Evolutionary conservation across 352 stramenopile genomes (phyloP).

Genomic region (Phytophthora tentaculata): DNA sequence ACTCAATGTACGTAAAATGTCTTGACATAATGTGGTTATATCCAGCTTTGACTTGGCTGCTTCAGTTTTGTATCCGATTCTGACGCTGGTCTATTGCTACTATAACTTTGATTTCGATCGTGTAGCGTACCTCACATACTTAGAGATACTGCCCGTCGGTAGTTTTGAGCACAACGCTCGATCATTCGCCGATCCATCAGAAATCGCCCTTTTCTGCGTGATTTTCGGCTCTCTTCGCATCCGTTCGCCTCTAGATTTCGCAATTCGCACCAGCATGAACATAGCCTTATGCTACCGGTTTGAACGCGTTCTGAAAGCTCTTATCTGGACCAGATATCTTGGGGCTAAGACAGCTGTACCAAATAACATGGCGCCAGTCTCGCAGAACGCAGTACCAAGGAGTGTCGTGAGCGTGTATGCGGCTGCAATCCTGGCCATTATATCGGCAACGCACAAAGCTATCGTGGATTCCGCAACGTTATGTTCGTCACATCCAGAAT

Average conservation of each 20-base stretch:
- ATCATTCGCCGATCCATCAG: too few species aligned
- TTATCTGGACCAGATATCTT: constrained; percentile 15
- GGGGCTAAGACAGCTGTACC: constrained; percentile 9
- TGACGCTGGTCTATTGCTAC: too few species aligned
- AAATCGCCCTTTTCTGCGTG: too few species aligned
- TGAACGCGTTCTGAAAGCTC: constrained; percentile 22
- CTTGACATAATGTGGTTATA: too few species aligned
- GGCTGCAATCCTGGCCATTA: constrained; percentile 4
- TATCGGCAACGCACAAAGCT: constrained; percentile 16
- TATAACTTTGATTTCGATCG: too few species aligned
- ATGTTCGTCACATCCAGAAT: constrained; percentile 25
- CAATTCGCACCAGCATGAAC: constrained; percentile 15
- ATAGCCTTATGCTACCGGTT: constrained; percentile 42
- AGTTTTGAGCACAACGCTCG: too few species aligned
- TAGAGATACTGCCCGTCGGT: too few species aligned
- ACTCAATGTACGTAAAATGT: constrained; percentile 33
- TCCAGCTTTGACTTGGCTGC: too few species aligned
- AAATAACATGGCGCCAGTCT: background rate
- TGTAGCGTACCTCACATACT: too few species aligned
- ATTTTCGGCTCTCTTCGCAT: too few species aligned
- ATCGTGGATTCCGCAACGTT: constrained; percentile 8
- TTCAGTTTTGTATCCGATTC: too few species aligned
- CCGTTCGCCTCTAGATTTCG: too few species aligned
- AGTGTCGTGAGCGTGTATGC: constrained; percentile 14
- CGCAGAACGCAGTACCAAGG: constrained; percentile 29